Base-by-base conservation (phyloP, 768 basidiomycete genomes). In the Phlebiopsis flavidoalba region DNA sequence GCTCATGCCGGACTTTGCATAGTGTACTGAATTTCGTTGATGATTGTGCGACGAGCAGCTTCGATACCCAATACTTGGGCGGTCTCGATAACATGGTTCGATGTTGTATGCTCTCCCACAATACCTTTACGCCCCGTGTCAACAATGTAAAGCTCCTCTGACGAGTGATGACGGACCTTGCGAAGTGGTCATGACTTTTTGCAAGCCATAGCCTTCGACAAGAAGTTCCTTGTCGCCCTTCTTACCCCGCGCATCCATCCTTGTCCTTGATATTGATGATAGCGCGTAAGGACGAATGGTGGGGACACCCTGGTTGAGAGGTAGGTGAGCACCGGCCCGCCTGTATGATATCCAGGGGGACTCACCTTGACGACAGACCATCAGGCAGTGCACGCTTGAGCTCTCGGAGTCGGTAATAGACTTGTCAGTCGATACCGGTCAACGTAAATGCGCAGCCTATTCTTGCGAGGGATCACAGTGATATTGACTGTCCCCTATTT, bases 31-130 rank as follows among this genome's bases (percentile, higher is more conserved):
- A 98, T 97, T 72, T 99, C 94, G 69, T 96, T 91, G 74, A 97
- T 88, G 74, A 99, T 97, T 3, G 95, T 96, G 62, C 81, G 78
- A 61, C 97, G 83, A 4, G 97, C 95, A 5, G 97, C 97, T 70
- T 99, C 97, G 61, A 99, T 98, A 37, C 97, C 97, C n/a, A 99
- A 83, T 8, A 98, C 95, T 70, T 91, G 84, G 11, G 90, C 86
- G 14, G 93, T 91, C 72, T 99, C 97, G 67, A 98, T 97, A 71
- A 99, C 90, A 74, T 98, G 95, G 69, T 99, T 99, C 14, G 95
- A 95, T 10, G 91, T 88, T 12, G 97, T 98, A 60, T 91, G 81
- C 68, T 92, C 86, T 45, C 97, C 97, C 59, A 97, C 78, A 61
- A 99, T 93, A 70, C 96, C 95, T 95, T 31, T 31, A 49, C 3